Percentiles rank a stretch among this genome's conserved stretches.
phyloP scores from a whole-genome alignment of 1,284 basidiomycete species.

The Naganishia albida region DNA sequence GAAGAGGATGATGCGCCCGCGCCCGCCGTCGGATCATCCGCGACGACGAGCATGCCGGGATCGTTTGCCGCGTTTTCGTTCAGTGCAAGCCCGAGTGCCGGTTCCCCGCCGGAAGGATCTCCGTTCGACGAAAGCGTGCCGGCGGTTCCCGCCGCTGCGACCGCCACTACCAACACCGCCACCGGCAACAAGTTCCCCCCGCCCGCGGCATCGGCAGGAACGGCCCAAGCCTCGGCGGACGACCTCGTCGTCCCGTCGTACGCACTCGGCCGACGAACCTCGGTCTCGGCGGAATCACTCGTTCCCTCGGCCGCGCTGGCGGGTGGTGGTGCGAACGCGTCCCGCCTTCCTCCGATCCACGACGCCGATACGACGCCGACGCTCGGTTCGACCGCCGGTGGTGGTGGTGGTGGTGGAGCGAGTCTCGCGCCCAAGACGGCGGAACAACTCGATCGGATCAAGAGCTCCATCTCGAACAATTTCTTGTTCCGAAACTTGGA shows the following conservation, averaged over 20 bases:
- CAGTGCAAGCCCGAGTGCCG: constrained; percentile 19
- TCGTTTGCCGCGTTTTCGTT: constrained; percentile 33
- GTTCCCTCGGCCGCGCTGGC: constrained; percentile 69
- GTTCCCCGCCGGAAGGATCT: constrained; percentile 36
- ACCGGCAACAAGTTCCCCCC: constrained; percentile 59
- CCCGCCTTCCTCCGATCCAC: not conserved
- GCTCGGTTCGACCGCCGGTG: constrained; percentile 42
- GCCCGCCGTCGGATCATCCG: not conserved
- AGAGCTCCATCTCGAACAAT: constrained; percentile 80
- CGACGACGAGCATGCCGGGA: not conserved
- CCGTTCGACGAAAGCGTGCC: constrained; percentile 44
- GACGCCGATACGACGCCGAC: constrained; percentile 43
- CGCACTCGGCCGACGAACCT: constrained; percentile 87
- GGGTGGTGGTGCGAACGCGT: not conserved
- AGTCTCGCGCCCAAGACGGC: constrained; percentile 72
- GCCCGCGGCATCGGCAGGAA: constrained; percentile 60
- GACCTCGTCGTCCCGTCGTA: constrained; percentile 54
- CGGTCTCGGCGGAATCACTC: constrained; percentile 96
- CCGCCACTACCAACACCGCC: too few species aligned
- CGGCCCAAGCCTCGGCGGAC: constrained; percentile 40
- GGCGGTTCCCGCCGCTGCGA: too few species aligned
- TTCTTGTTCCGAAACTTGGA: constrained; percentile 96
- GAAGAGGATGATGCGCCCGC: constrained; percentile 23
- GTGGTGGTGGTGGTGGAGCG: too few species aligned
- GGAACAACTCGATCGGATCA: constrained; percentile 85